phyloP scores from a whole-genome alignment of 2,329 filamentous ascomycete genomes.

The Neonectria hederae region DNA sequence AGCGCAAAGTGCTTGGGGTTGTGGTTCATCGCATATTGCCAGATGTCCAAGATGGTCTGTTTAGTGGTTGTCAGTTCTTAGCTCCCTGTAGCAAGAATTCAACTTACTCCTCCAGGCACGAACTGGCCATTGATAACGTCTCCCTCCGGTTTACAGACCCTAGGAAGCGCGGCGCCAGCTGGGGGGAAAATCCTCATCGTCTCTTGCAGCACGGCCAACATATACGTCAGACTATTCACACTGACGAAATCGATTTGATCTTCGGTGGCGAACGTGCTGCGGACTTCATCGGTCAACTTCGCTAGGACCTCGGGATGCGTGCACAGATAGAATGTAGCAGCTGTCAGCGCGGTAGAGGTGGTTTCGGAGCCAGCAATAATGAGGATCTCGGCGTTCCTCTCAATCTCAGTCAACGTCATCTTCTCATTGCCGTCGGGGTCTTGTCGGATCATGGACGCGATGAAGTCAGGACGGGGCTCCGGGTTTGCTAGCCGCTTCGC shows the following conservation, averaged over 20 bases:
- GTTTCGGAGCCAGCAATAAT: background rate
- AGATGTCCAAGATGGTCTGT: background rate
- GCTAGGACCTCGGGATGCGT: background rate
- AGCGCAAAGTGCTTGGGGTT: background rate
- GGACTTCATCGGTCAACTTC: background rate
- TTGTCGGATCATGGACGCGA: background rate
- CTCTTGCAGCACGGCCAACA: background rate
- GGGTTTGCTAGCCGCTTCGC: background rate
- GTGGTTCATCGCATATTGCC: background rate
- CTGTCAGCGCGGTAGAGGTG: background rate
- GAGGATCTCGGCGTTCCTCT: background rate
- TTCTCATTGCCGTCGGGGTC: background rate
- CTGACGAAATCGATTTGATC: background rate
- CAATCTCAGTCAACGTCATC: background rate
- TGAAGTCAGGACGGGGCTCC: background rate
- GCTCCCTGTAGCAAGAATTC: fast-evolving
- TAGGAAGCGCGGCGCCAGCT: background rate
- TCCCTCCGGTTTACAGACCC: background rate
- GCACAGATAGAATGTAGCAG: background rate
- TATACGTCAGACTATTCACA: background rate
- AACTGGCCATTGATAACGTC: background rate
- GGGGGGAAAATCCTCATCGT: background rate
- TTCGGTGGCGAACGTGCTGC: background rate
- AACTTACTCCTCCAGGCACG: background rate
- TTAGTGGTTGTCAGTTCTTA: background rate